These are phyloP conservation scores for Clonostachys byssicola DNA, from an alignment of 2,329 filamentous ascomycete species.

Conservation along the genomic window DNA sequence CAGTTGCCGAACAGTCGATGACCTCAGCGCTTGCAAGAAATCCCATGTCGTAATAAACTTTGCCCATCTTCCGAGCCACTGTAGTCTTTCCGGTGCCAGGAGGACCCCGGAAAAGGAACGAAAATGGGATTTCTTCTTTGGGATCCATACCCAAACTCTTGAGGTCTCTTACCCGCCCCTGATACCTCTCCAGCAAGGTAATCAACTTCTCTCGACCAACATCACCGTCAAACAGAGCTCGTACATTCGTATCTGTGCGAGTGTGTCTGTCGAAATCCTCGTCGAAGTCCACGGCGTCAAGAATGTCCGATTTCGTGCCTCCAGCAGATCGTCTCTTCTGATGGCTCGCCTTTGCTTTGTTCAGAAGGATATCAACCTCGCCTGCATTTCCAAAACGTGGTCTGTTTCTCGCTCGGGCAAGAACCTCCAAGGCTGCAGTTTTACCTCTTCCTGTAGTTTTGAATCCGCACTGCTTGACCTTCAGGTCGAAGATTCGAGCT, in stretches of 20 bases:
- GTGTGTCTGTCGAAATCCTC: slow-evolving; percentile 51
- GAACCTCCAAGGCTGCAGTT: slow-evolving; percentile 51
- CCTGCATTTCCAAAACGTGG: slow-evolving; percentile 74
- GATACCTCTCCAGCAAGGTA: slow-evolving; percentile 46
- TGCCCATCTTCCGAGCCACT: slow-evolving; percentile 68
- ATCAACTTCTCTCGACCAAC: slow-evolving; percentile 56
- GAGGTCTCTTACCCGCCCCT: slow-evolving; percentile 31
- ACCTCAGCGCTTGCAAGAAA: slow-evolving; percentile 58
- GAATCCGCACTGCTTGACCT: slow-evolving; percentile 54
- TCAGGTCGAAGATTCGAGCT: slow-evolving; percentile 54
- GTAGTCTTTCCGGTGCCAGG: slow-evolving; percentile 72
- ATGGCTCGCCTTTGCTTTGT: slow-evolving; percentile 43
- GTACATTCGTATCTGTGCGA: slow-evolving; percentile 33
- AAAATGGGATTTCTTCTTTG: slow-evolving; percentile 52
- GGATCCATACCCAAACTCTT: slow-evolving; percentile 16
- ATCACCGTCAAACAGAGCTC: slow-evolving; percentile 50
- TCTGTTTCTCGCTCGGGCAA: slow-evolving; percentile 56
- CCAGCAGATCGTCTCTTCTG: slow-evolving; percentile 17
- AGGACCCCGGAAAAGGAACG: slow-evolving; percentile 62
- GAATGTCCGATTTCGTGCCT: slow-evolving; percentile 40
- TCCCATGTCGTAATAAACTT: slow-evolving; percentile 72
- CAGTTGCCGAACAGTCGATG: slow-evolving; percentile 61
- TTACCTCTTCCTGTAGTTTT: slow-evolving; percentile 45
- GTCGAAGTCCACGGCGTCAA: slow-evolving; percentile 73
- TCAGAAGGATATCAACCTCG: slow-evolving; percentile 64